Conservation (phyloP, 768 basidiomycete species). For the Sistotremastrum suecicum region DNA sequence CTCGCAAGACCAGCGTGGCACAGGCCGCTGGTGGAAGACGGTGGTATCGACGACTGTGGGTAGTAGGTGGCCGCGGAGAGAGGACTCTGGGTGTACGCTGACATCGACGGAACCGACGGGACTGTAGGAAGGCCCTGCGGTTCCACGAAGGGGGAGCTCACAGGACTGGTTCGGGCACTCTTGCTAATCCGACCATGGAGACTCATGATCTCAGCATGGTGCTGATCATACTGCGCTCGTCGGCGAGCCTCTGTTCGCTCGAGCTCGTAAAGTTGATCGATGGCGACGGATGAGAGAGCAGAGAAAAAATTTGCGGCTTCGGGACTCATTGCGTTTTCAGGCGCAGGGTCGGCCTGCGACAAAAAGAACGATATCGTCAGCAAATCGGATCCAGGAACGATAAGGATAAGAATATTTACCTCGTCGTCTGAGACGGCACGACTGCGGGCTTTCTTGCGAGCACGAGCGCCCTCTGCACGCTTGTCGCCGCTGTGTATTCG, state of each 20-base stretch:
- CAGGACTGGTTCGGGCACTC: slow-evolving; percentile 57
- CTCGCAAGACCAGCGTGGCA: background rate
- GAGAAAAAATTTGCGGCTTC: slow-evolving; percentile 29
- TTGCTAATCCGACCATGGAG: slow-evolving; percentile 30
- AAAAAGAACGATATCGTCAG: slow-evolving; percentile 7
- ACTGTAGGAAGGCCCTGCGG: slow-evolving; percentile 13
- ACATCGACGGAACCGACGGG: slow-evolving; percentile 23
- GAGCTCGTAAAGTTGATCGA: slow-evolving; percentile 81
- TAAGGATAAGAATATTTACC: slow-evolving; percentile 30
- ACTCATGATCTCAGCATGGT: slow-evolving; percentile 49
- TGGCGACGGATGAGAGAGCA: slow-evolving; percentile 61
- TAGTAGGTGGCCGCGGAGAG: background rate
- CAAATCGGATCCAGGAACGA: background rate
- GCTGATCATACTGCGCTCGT: slow-evolving; percentile 75
- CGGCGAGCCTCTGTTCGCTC: slow-evolving; percentile 76
- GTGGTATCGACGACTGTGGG: background rate
- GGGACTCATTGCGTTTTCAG: slow-evolving; percentile 22
- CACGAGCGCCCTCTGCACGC: slow-evolving; percentile 51
- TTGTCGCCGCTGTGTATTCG: slow-evolving; percentile 69
- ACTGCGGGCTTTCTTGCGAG: slow-evolving; percentile 67
- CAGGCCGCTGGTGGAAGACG: background rate
- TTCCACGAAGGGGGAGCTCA: slow-evolving; percentile 27
- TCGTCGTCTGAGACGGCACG: slow-evolving; percentile 74
- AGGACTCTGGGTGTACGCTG: slow-evolving; percentile 4
- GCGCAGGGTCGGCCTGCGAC: slow-evolving; percentile 5